Percentiles rank a stretch among this genome's conserved stretches.
Evolutionary conservation across 148 eudicot species (phyloP).

Genomic region (Vaccinium darrowii): DNA sequence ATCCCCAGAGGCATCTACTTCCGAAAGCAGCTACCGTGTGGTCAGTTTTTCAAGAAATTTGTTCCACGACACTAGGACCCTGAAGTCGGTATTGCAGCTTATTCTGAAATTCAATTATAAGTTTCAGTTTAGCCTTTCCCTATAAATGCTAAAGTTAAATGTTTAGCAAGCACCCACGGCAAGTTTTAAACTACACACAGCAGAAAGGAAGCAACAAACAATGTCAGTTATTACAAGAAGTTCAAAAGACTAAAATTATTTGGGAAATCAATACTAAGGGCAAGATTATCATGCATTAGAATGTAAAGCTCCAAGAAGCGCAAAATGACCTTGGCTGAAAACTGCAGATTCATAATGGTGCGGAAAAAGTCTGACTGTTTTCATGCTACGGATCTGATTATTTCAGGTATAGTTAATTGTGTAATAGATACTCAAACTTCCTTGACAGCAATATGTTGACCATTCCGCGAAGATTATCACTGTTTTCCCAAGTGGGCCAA

Average conservation of each 20-base stretch:
- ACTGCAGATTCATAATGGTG: background rate
- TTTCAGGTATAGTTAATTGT: no score
- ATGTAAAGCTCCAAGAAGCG: background rate
- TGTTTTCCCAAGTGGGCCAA: background rate
- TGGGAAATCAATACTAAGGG: background rate
- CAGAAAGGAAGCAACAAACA: background rate
- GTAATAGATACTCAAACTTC: background rate
- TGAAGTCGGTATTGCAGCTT: background rate
- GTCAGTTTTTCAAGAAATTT: background rate
- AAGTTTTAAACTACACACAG: background rate
- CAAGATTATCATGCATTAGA: background rate
- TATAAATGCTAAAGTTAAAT: background rate
- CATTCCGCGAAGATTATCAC: background rate
- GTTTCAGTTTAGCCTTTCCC: background rate
- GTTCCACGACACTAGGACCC: background rate
- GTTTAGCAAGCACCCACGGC: background rate
- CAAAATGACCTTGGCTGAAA: background rate
- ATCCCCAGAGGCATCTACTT: background rate
- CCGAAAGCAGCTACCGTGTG: constrained; percentile 2
- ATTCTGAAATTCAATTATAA: constrained; percentile 10
- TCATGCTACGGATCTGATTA: background rate
- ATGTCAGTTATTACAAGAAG: background rate
- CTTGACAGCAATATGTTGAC: background rate
- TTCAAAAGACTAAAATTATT: constrained; percentile 1
- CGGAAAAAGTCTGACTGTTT: background rate